A percentile compares a stretch with the other conserved stretches of the same genome.
phyloP scores from a whole-genome alignment of 345 rosid species.

The Pistacia integerrima region DNA sequence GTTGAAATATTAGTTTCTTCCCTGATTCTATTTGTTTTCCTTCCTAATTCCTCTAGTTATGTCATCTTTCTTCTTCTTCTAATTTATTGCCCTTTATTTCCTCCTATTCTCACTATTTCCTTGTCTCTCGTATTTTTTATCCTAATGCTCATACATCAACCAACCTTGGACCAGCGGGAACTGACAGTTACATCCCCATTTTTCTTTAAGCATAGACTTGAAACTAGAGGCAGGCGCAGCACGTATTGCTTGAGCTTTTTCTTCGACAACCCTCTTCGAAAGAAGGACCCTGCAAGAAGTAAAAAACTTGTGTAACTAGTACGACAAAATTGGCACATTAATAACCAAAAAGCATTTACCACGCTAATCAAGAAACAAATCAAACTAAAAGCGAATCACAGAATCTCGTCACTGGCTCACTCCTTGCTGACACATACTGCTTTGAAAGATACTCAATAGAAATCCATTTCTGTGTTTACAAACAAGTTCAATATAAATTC shows the following conservation, averaged over 20 bases:
- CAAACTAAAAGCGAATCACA: slow-evolving; percentile 12
- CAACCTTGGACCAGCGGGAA: slow-evolving; percentile 94
- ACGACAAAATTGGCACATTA: background rate
- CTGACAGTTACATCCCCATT: slow-evolving; percentile 58
- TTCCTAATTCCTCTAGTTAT: no score
- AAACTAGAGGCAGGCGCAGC: slow-evolving; percentile 68
- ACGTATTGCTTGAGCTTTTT: slow-evolving; percentile 74
- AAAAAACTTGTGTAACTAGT: slow-evolving; percentile 2
- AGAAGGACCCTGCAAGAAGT: slow-evolving; percentile 62
- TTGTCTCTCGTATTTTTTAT: no score
- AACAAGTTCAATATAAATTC: slow-evolving; percentile 14
- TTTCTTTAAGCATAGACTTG: slow-evolving; percentile 81
- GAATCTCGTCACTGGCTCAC: slow-evolving; percentile 33
- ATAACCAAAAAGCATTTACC: slow-evolving; percentile 5
- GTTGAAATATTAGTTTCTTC: no score
- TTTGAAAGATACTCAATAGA: slow-evolving; percentile 31
- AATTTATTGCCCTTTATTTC: no score
- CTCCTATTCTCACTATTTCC: background rate
- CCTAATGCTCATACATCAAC: slow-evolving; percentile 7
- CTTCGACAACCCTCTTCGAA: slow-evolving; percentile 72
- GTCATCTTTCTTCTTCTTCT: no score
- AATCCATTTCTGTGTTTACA: background rate
- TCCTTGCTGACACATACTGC: slow-evolving; percentile 34
- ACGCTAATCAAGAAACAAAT: slow-evolving; percentile 21
- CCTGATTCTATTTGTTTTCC: no score